Base-by-base conservation (phyloP, 257 asterid species). In the Petunia axillaris region DNA sequence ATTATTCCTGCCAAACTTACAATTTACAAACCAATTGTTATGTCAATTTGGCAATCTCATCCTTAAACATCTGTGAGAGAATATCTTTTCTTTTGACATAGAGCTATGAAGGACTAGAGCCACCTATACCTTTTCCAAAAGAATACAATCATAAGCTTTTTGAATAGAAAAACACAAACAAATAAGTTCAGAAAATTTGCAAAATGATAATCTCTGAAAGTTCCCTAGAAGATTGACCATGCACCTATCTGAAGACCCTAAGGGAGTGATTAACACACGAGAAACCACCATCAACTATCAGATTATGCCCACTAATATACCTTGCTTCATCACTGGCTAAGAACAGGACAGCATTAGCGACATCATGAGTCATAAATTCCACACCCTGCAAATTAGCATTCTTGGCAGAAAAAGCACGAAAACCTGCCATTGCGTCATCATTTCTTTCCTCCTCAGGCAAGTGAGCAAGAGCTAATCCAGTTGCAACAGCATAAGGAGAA, bases 201-300 rank as follows among this genome's bases (percentile, higher is more conserved):
- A 25, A 55, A 9, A 25, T 71, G 77, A 71, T 44, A 50, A 71
- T 71, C 59, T 46, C 43, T 70, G 59, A 67, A 70, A 70, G 59
- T 70, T 46, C 2, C 16, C 44, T 5, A 73, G 5, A 11, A 73
- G 44, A 73, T 73, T 14, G 16, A 71, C 48, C 48, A 57, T 73
- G 75, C 25, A 36, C 59, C 91, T 89, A 94, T 54, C 90, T 83
- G 67, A 91, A 96, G 8, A 94, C 98, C 62, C 89, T 77, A 15
- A 94, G 87, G 43, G 87, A 57, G 84, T 95, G 98, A 82, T 93
- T 89, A 1, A 90, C 67, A 50, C 87, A 81, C 2, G 97, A 82
- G 87, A 92, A 91, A 4, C 98, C 98, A 36, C 99, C 99, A 81
- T 96, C 99, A 8, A 96, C 91, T 95, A 92, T 86, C 39, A 96